Percentiles rank a stretch among this genome's conserved stretches.
phyloP scores from a whole-genome alignment of 2,329 filamentous ascomycete species.

The Cladosporium sp. region DNA sequence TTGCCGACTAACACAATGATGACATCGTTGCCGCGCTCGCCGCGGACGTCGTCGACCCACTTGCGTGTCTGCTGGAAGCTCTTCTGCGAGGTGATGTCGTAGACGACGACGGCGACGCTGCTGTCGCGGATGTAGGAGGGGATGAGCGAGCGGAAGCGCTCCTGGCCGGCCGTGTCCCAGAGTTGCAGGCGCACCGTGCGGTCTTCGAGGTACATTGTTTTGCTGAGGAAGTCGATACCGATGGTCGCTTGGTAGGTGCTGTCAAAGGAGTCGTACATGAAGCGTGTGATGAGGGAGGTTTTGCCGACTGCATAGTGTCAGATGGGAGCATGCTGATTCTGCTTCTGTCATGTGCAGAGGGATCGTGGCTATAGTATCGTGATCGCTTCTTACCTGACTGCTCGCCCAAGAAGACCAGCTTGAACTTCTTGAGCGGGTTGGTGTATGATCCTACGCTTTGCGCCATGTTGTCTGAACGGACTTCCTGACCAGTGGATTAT shows the following conservation, averaged over 20 bases:
- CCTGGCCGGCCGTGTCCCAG: constrained; percentile 97
- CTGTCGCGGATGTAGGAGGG: constrained; percentile 98
- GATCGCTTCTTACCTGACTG: constrained; percentile 73
- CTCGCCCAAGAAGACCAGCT: constrained; percentile 97
- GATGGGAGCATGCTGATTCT: no score
- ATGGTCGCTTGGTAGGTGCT: constrained; percentile 99
- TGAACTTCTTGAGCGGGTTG: constrained; percentile 99
- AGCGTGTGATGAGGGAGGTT: constrained; percentile 95
- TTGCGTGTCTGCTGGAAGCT: constrained; percentile 98
- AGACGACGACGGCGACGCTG: constrained; percentile 95
- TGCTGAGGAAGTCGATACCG: constrained; percentile 98
- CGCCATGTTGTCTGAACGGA: constrained; percentile 58
- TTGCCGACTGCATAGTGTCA: constrained; percentile 73
- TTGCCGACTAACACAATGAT: constrained; percentile 98
- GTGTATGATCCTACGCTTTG: constrained; percentile 83
- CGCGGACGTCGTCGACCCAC: constrained; percentile 98
- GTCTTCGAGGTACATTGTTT: constrained; percentile 99
- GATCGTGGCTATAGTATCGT: neutral
- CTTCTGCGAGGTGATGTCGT: constrained; percentile 83
- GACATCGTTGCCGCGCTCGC: constrained; percentile 95
- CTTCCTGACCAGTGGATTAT: no score
- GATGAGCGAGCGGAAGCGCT: constrained; percentile 93
- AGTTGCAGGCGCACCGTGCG: constrained; percentile 94
- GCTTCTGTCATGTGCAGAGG: constrained; percentile 11
- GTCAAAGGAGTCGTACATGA: constrained; percentile 99